Conservation (phyloP, 2,329 filamentous ascomycete genomes). For the Alternaria incomplexa region DNA sequence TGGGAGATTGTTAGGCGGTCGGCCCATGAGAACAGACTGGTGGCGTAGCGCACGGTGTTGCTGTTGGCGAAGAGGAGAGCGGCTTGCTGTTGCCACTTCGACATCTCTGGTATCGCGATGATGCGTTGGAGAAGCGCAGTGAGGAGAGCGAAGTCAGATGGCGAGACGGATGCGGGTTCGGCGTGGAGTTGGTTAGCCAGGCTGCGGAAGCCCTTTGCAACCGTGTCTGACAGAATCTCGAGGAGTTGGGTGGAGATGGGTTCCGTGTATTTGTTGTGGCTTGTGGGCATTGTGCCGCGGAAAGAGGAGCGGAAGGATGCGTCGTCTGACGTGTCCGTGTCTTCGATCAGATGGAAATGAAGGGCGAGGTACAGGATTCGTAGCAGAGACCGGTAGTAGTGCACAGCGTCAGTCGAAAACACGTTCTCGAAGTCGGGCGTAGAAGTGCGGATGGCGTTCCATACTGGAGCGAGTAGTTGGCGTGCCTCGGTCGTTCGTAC, state of each 20-base stretch:
- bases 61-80: constrained; percentile 61
- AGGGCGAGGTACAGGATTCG: constrained; percentile 85
- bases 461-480: constrained; percentile 62
- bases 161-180: constrained; percentile 66
- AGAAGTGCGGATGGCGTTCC: constrained; percentile 64
- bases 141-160: constrained; percentile 84
- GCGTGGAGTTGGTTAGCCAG: constrained; percentile 85
- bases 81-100: constrained; percentile 62
- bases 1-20: constrained; percentile 72
- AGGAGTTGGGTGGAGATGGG: constrained; percentile 59
- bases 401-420: constrained; percentile 61
- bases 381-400: constrained; percentile 83
- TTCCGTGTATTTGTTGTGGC: constrained; percentile 51
- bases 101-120: constrained; percentile 77
- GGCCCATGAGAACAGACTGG: constrained; percentile 91
- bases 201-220: constrained; percentile 81
- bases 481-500: constrained; percentile 59
- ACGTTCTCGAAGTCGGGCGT: constrained; percentile 66
- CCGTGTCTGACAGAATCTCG: constrained; percentile 78
- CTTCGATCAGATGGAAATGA: constrained; percentile 62
- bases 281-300: constrained; percentile 39
- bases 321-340: constrained; percentile 38
- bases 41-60: constrained; percentile 78
- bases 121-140: constrained; percentile 88
- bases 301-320: constrained; percentile 43